Evolutionary conservation across 768 basidiomycete genomes (phyloP).

Genomic region (Podaxis rugospora): DNA sequence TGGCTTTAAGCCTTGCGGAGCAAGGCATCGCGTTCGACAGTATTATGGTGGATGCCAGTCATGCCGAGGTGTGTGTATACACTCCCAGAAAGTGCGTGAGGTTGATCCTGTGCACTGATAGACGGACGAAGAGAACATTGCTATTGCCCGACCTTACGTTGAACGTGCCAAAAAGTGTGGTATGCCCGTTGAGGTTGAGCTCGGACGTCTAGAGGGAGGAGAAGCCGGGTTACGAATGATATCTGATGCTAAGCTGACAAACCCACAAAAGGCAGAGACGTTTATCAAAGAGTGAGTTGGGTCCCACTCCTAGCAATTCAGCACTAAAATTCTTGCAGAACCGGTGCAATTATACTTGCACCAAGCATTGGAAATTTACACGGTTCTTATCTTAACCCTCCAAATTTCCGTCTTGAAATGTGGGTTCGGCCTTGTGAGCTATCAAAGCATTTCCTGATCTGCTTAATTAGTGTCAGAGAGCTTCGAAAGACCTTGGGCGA

Average conservation of each 20-base stretch:
- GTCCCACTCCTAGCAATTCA: neutral
- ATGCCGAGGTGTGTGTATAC: conserved; percentile 29
- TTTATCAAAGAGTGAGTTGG: conserved; percentile 35
- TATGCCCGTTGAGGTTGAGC: neutral
- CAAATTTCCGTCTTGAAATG: conserved; percentile 43
- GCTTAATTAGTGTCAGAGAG: conserved; percentile 26
- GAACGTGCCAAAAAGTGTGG: neutral
- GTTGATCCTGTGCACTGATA: neutral
- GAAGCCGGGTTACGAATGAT: conserved; percentile 45
- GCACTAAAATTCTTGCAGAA: conserved; percentile 21
- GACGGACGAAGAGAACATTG: neutral
- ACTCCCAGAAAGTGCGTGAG: neutral
- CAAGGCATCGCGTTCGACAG: conserved; percentile 43
- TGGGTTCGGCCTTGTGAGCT: conserved; percentile 13
- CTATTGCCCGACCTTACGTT: neutral
- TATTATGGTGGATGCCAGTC: conserved; percentile 48
- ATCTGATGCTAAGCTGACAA: conserved; percentile 42
- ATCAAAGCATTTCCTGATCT: neutral
- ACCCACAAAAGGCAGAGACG: conserved; percentile 34
- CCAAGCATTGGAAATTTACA: conserved; percentile 47
- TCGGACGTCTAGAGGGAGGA: conserved; percentile 30
- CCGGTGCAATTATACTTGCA: conserved; percentile 40
- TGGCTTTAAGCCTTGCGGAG: conserved; percentile 39
- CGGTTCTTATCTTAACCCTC: conserved; percentile 39
- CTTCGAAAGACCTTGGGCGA: conserved; percentile 31